phyloP scores from a whole-genome alignment of 371 early-diverging fungal species.

The Apophysomyces trapeziformis region DNA sequence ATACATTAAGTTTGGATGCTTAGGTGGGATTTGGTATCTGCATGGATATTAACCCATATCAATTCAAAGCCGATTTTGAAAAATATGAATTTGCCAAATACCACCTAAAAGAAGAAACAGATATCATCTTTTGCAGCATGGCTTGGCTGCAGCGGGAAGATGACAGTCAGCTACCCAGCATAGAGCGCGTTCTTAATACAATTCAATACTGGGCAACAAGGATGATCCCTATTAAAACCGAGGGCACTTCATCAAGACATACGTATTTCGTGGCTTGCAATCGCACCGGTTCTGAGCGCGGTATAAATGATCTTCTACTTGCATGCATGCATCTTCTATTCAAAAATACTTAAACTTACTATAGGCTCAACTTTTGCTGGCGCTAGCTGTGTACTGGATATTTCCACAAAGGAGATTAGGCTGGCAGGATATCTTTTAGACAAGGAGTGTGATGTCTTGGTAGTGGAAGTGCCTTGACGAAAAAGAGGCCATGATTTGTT shows the following conservation, averaged over 20 bases:
- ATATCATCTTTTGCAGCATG: conserved; percentile 68
- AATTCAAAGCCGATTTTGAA: conserved; percentile 65
- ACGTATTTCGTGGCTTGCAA: conserved; percentile 63
- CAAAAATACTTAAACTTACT: background rate
- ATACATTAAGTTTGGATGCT: background rate
- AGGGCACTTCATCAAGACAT: background rate
- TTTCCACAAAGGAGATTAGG: conserved; percentile 27
- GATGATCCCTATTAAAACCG: conserved; percentile 46
- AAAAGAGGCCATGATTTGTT: no score
- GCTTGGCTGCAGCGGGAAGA: conserved; percentile 65
- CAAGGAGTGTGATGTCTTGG: conserved; percentile 43
- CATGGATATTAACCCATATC: conserved; percentile 84
- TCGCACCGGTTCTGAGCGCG: conserved; percentile 69
- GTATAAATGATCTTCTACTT: background rate
- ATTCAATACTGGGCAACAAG: conserved; percentile 68
- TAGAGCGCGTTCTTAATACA: conserved; percentile 27
- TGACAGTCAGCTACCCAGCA: background rate
- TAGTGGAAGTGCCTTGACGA: conserved; percentile 29
- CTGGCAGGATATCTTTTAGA: conserved; percentile 38
- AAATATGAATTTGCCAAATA: conserved; percentile 74
- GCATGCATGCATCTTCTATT: background rate
- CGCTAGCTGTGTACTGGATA: conserved; percentile 52
- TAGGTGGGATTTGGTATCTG: conserved; percentile 80
- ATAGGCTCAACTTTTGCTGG: conserved; percentile 57
- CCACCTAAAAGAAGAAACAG: conserved; percentile 50